These are phyloP conservation scores for Penicillium pancosmium DNA, from an alignment of 495 filamentous ascomycete species.

Conservation along the genomic window DNA sequence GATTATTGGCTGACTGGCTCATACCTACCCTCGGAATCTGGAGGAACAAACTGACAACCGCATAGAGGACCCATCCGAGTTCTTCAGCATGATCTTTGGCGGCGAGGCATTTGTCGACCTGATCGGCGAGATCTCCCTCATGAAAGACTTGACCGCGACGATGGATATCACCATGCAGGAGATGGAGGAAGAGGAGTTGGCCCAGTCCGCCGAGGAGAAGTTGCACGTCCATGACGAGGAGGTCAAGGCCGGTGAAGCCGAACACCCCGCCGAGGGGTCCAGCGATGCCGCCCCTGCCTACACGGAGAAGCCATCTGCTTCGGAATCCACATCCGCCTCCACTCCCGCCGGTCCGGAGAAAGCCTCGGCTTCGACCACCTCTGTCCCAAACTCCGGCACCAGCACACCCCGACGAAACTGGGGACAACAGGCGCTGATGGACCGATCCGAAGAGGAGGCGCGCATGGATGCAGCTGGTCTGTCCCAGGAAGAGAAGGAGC, in stretches of 20 bases:
- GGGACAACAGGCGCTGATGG: conserved; percentile 83
- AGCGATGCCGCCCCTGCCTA: conserved; percentile 18
- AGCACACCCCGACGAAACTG: conserved; percentile 70
- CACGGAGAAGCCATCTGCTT: conserved; percentile 16
- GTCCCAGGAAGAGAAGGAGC: conserved; percentile 74
- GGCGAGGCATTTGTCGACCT: conserved; percentile 93
- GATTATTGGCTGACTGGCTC: neutral
- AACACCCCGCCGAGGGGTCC: neutral
- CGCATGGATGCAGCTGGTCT: conserved; percentile 67
- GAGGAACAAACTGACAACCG: neutral
- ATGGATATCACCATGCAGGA: conserved; percentile 88
- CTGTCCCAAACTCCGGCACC: conserved; percentile 55
- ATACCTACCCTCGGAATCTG: neutral
- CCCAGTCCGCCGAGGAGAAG: conserved; percentile 52
- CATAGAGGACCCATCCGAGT: conserved; percentile 88
- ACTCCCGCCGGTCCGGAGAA: conserved; percentile 24
- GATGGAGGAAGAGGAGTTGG: conserved; percentile 66
- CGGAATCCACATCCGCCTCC: conserved; percentile 22
- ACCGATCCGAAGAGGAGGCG: conserved; percentile 85
- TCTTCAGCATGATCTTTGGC: conserved; percentile 98
- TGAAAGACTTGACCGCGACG: conserved; percentile 86
- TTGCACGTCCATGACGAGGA: conserved; percentile 49
- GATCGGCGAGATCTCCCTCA: conserved; percentile 88
- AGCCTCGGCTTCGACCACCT: conserved; percentile 19
- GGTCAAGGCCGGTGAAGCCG: conserved; percentile 34